Conservation (phyloP, 176 grass and related monocot genomes). For the Ensete glaucum region DNA sequence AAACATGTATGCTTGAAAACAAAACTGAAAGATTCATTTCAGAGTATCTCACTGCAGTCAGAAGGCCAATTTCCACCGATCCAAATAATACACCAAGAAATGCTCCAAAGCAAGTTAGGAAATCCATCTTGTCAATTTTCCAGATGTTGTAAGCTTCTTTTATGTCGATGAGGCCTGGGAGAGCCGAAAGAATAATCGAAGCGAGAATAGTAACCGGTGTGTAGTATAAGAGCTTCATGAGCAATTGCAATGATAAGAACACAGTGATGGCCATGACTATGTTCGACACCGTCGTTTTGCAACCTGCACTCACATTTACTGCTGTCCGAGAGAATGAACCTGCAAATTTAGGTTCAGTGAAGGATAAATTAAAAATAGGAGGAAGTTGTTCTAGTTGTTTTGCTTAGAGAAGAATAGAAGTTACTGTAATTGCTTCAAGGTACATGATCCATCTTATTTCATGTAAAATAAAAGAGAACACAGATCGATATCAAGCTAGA, state of each 20-base stretch:
- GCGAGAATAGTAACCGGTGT: conserved; percentile 88
- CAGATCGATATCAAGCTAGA: no score
- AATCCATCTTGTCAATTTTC: conserved; percentile 94
- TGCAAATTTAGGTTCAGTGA: conserved; percentile 17
- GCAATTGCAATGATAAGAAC: conserved; percentile 47
- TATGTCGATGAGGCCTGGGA: conserved; percentile 77
- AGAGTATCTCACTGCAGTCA: conserved; percentile 43
- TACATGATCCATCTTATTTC: no score
- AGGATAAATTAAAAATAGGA: no score
- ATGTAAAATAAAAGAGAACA: no score
- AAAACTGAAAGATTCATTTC: not conserved
- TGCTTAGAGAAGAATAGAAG: not conserved
- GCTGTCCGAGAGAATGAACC: conserved; percentile 91
- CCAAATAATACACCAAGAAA: conserved; percentile 83
- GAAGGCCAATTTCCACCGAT: conserved; percentile 83
- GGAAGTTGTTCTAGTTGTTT: no score
- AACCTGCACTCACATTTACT: conserved; percentile 84
- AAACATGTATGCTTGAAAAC: no score
- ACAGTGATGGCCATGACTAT: conserved; percentile 87
- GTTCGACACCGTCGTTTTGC: conserved; percentile 68
- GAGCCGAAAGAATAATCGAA: conserved; percentile 86
- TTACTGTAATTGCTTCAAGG: no score
- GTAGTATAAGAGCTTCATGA: conserved; percentile 79
- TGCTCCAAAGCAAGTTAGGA: conserved; percentile 63
- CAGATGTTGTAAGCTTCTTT: conserved; percentile 71